Evolutionary conservation across 257 asterid genomes (phyloP), one percentile per base, ranked within the genome.

Genomic region (Lycium ferocissimum): DNA sequence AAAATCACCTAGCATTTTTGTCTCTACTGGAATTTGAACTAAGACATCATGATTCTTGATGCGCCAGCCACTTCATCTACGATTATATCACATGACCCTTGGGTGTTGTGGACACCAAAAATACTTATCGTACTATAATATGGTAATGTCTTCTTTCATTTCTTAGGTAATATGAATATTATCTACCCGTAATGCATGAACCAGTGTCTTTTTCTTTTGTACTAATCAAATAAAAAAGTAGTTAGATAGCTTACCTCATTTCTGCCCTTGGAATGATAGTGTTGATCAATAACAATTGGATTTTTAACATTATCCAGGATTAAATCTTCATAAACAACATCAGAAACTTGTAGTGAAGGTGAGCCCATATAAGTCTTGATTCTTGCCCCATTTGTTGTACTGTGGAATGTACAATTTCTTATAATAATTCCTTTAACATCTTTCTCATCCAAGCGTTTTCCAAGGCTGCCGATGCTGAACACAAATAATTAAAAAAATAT

Each of bases 261-360:
- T 0, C 1, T 84, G 2, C 7, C 63, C 91, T 88, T 87, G 85
- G 97, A 89, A 85, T 78, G 49, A 91, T 93, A 95, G 80, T 92
- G 91, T 56, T 95, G 98, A 83, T 93, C 98, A 45, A 95, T 95
- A 82, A 93, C 40, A 90, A 95, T 90, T 47, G 98, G 98, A 70
- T 95, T 90, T 59, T 81, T 76, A 7, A 95, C 98, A 1, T 66
- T 15, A 4, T 86, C 63, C 94, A 95, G 79, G 7, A 84, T 9
- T 0, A 95, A 43, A 80, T 95, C 93, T 20, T 92, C 86, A 83
- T 51, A 95, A 7, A 85, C 7, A 17, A 95, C 88, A 47, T 76
- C 83, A 9, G 87, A 12, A 54, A 92, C 95, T 2, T 35, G 8
- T 1, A 94, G 13, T 3, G 45, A 2, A 0, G 97, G 93, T 0